Base-by-base conservation (phyloP, 768 basidiomycete genomes). In the Stropharia rugosoannulata region DNA sequence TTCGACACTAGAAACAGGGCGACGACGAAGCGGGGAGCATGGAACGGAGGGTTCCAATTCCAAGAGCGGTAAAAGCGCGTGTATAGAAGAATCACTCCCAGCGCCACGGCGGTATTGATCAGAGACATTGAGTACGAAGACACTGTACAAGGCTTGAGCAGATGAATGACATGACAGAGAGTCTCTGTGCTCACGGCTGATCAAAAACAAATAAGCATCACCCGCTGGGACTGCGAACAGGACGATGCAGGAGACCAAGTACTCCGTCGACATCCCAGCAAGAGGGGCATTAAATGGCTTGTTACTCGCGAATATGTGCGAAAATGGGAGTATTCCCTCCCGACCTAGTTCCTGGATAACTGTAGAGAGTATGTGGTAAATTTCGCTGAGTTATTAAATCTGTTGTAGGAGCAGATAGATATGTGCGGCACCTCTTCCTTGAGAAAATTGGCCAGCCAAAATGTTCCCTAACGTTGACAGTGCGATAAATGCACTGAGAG, bases 261-360 rank as follows among this genome's bases (percentile, higher is more conserved):
- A 91, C 60, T 89, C 87, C 0, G 77, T 71, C 45, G 84, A 77
- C 3, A 92, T 72, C 0, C 86, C 88, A 0, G 81, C 73, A 1
- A 86, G 66, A 0, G 90, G 90, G 0, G 88, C 81, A 55, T 77
- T 73, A 69, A 87, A 91, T 0, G 89, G 89, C 59, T 82, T 82
- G 65, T 82, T 89, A 64, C 83, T 86, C 1, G 87, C 81, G 60
- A 90, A 89, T 65, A 88, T 80, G 1, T 76, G 74, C 0, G 90
- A 81, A 59, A 70, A 84, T 0, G 89, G 89, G 7, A 90, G 71
- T 22, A 89, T 74, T 1, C 86, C 88, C 62, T 90, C 87, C 12
- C 87, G 76, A 0, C 87, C 89, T 3, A 89, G 75, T 66, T 89
- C 88, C 64, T 90, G 89, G 8, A 88, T 79, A 9, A 89, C 87